Base-by-base conservation (phyloP, 768 basidiomycete species). In the Termitomyces eurrhizus region DNA sequence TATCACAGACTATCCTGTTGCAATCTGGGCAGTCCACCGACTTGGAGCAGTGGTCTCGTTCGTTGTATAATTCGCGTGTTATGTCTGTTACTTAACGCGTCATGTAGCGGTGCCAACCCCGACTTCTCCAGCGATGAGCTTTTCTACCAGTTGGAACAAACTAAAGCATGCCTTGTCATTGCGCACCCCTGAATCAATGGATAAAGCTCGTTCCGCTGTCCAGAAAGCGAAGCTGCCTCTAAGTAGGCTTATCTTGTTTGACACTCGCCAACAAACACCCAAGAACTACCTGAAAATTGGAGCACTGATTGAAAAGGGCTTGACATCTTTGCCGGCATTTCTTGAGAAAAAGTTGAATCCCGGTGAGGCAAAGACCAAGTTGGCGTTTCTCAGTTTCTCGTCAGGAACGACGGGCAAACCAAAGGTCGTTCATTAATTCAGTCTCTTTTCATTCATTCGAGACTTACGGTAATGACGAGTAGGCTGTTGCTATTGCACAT, bases 341-440 rank as follows among this genome's bases (percentile, higher is more conserved):
- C 72, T 71, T 7, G 88, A 90, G 68, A 75, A 80, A 33, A 77
- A 64, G 39, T 70, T 91, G 45, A 69, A 61, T 3, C 77, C 78
- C 0, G 86, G 86, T 1, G 89, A 91, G 72, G 88, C 75, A 18
- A 88, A 77, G 71, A 86, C 80, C 12, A 91, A 88, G 68, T 68
- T 90, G 14, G 89, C 90, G 0, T 83, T 90, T 62, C 72, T 90
- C 32, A 84, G 80, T 67, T 90, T 90, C 67, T 90, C 88, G 0
- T 89, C 88, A 24, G 82, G 82, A 59, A 92, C 89, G 0, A 92
- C 90, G 2, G 89, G 90, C 0, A 82, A 76, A 61, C 89, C 90
- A 0, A 89, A 91, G 82, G 86, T 85, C 45, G 24, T 50, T 21
- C 42, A 32, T 52, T 18, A 14, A 35, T 39, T 11, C 44, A 18